These are phyloP conservation scores for Paecilomyces formosus DNA, from an alignment of 2,329 filamentous ascomycete genomes.

Conservation along the genomic window DNA sequence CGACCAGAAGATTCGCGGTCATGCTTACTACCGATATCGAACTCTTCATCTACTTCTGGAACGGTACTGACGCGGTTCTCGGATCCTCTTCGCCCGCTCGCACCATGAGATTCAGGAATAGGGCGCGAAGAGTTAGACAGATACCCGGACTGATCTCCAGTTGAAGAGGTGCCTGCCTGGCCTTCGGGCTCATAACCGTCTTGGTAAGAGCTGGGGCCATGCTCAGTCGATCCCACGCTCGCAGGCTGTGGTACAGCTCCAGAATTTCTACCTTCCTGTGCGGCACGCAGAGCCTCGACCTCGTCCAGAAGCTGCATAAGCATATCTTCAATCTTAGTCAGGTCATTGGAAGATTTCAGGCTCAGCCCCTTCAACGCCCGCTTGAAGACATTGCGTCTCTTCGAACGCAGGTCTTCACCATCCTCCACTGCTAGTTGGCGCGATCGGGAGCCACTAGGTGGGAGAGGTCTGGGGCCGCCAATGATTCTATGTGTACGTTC, in stretches of 20 bases:
- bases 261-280: constrained; percentile 35
- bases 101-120: constrained; percentile 28
- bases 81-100: constrained; percentile 48
- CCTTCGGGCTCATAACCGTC: constrained; percentile 79
- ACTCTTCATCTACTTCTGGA: constrained; percentile 72
- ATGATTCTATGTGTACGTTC: constrained; percentile 79
- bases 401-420: constrained; percentile 55
- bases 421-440: constrained; percentile 43
- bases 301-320: constrained; percentile 86
- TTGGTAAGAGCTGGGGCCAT: constrained; percentile 57
- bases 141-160: constrained; percentile 67
- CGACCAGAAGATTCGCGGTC: constrained; percentile 45
- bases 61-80: constrained; percentile 88
- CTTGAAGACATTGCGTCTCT: constrained; percentile 90
- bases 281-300: constrained; percentile 71
- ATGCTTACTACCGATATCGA: constrained; percentile 47
- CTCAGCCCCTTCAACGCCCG: constrained; percentile 88
- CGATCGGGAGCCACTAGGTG: constrained; percentile 50
- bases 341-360: constrained; percentile 78
- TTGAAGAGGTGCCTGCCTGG: constrained; percentile 66
- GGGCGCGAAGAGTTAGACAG: constrained; percentile 51
- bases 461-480: constrained; percentile 78
- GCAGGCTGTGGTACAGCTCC: constrained; percentile 24
- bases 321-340: constrained; percentile 84
- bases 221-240: constrained; percentile 61